Base-by-base conservation (phyloP, 352 stramenopile genomes). In the Globisporangium solare region DNA sequence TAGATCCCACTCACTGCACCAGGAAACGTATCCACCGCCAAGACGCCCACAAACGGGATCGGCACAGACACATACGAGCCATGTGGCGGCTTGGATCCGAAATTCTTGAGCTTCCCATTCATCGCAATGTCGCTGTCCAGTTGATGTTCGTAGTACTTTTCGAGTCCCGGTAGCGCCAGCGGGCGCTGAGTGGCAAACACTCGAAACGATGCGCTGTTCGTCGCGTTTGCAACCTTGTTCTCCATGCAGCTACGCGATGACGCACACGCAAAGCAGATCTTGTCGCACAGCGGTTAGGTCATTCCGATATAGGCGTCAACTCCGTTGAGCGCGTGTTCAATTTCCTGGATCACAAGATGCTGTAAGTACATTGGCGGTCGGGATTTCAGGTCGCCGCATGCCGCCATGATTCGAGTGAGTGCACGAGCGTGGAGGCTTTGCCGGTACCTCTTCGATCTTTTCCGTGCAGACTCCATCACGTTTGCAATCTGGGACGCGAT, bases 241-340 rank as follows among this genome's bases (percentile, higher is more conserved):
- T 68, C 51, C 83, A 92, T 92, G n/a, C 52, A 46, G 51, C 76
- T 93, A 0, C 54, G 62, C 2, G 57, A 52, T 0, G 81, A 84
- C 5, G 75, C 74, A 8, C 63, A 71, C 0, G 76, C 70, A 60
- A 90, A 93, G 2, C 63, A 40, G 13, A 93, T 66, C 3, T 50
- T 54, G 7, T 75, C 62, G 20, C 75, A 86, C 3, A 88, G 60
- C 8, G 80, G 80, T 21, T 81, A 64, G 1, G 80, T 60, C 4
- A 89, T 55, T 7, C 76, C 81, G 17, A 92, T 73, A 46, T 90
- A 94, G 2, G 67, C 77, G 27, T 88, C 68, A 2, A 88, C 73
- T 4, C 77, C 79, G 42, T 77, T 83, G 2, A 92, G 63, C 1
- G 83, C 76, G 14, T 46, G 45, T 32, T 83, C 76, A 31, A 94